Evolutionary conservation across 192 early-diverging fungal genomes (phyloP).

Genomic region (Coemansia sp.): DNA sequence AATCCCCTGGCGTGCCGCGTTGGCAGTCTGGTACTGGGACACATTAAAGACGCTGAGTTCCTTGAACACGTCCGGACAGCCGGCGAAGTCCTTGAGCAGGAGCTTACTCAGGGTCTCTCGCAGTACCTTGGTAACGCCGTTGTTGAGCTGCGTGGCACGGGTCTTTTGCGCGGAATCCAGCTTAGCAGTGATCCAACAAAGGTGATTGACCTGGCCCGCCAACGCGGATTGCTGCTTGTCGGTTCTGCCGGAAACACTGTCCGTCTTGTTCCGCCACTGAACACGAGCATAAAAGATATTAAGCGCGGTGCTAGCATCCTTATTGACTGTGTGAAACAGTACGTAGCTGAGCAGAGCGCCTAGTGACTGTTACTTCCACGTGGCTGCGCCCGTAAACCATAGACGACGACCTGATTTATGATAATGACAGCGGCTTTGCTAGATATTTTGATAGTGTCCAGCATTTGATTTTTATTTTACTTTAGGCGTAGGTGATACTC

Average conservation of each 20-base stretch:
- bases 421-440: not conserved
- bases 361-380: not conserved
- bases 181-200: conserved; percentile 67
- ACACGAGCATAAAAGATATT: conserved; percentile 73
- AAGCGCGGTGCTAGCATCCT: conserved; percentile 73
- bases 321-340: conserved; percentile 54
- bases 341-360: conserved; percentile 8
- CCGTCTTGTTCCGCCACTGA: conserved; percentile 90
- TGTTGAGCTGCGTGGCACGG: conserved; percentile 78
- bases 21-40: conserved; percentile 69
- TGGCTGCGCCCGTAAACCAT: conserved; percentile 11
- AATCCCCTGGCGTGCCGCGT: conserved; percentile 88
- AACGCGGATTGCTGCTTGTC: conserved; percentile 85
- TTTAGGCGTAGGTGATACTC: not conserved
- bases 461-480: not conserved
- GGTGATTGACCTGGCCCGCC: conserved; percentile 73
- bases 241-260: conserved; percentile 84
- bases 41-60: conserved; percentile 71
- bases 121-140: conserved; percentile 58
- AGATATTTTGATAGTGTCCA: not conserved
- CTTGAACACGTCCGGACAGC: conserved; percentile 66
- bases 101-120: conserved; percentile 48
- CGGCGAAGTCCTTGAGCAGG: conserved; percentile 63
- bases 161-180: conserved; percentile 85
- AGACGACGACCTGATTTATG: not conserved